phyloP scores from a whole-genome alignment of 2,329 filamentous ascomycete genomes.

The Fusarium equiseti region DNA sequence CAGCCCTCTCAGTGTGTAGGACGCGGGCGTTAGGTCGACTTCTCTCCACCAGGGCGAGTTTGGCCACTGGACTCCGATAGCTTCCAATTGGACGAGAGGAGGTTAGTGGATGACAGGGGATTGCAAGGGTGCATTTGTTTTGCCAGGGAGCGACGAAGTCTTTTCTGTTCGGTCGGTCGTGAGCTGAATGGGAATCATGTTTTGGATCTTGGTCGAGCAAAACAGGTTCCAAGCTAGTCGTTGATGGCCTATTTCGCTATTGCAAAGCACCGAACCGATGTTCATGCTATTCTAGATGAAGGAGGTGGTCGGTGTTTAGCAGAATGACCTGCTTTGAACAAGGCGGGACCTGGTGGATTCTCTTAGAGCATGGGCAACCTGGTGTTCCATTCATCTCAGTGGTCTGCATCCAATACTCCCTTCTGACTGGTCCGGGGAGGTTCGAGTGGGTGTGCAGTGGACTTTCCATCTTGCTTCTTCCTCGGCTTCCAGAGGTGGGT shows the following conservation, averaged over 20 bases:
- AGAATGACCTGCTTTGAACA: constrained; percentile 34
- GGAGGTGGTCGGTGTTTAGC: constrained; percentile 46
- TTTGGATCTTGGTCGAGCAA: neutral
- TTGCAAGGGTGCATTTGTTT: constrained; percentile 25
- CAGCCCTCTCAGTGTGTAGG: constrained; percentile 40
- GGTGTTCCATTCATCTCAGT: constrained; percentile 37
- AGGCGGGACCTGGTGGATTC: constrained; percentile 35
- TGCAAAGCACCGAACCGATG: constrained; percentile 9
- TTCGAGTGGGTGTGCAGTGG: constrained; percentile 42
- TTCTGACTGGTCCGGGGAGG: constrained; percentile 30
- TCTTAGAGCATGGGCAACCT: constrained; percentile 27
- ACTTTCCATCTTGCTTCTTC: constrained; percentile 47
- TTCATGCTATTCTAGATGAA: constrained; percentile 43
- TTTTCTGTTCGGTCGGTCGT: constrained; percentile 7
- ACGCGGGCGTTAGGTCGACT: constrained; percentile 35
- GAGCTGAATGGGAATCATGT: constrained; percentile 25
- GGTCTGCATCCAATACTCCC: constrained; percentile 8
- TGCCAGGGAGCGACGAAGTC: constrained; percentile 21
- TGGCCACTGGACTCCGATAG: constrained; percentile 23
- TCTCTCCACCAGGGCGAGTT: constrained; percentile 37
- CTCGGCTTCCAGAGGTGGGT: constrained; percentile 42
- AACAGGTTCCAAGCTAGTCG: neutral
- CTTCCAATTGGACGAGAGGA: constrained; percentile 28
- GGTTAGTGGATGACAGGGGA: constrained; percentile 27
- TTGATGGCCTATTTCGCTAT: constrained; percentile 17